Evolutionary conservation across 192 early-diverging fungal genomes (phyloP).

Genomic region (Umbelopsis sp.): DNA sequence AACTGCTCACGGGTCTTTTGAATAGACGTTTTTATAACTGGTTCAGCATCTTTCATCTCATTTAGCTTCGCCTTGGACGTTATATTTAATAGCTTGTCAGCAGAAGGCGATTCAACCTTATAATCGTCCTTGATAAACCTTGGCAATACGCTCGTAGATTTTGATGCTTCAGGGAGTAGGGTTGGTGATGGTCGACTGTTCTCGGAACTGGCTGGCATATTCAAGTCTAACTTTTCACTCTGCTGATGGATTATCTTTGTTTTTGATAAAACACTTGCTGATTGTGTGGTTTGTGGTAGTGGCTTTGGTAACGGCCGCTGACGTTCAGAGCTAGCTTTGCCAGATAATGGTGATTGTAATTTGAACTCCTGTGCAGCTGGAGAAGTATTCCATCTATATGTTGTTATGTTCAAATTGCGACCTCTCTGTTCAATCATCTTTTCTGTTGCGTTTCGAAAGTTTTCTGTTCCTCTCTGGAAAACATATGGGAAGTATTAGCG

Average conservation of each 20-base stretch:
- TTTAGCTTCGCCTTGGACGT: neutral
- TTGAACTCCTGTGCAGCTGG: neutral
- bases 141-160: neutral
- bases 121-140: neutral
- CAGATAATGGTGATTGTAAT: neutral
- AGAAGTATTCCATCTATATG: neutral
- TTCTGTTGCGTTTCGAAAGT: constrained; percentile 3
- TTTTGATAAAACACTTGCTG: neutral
- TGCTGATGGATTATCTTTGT: no score
- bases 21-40: neutral
- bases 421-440: neutral
- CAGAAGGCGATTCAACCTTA: neutral
- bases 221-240: no score
- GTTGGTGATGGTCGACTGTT: neutral
- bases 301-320: neutral
- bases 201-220: neutral
- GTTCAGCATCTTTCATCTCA: neutral
- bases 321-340: neutral
- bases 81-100: neutral
- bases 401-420: neutral
- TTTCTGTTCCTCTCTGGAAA: neutral
- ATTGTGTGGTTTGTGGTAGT: neutral
- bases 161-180: neutral
- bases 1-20: neutral
- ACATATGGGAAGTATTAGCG: neutral